Percentiles rank a stretch among this genome's conserved stretches.
phyloP scores from a whole-genome alignment of 2,329 filamentous ascomycete species.

The Apiospora pterosperma region DNA sequence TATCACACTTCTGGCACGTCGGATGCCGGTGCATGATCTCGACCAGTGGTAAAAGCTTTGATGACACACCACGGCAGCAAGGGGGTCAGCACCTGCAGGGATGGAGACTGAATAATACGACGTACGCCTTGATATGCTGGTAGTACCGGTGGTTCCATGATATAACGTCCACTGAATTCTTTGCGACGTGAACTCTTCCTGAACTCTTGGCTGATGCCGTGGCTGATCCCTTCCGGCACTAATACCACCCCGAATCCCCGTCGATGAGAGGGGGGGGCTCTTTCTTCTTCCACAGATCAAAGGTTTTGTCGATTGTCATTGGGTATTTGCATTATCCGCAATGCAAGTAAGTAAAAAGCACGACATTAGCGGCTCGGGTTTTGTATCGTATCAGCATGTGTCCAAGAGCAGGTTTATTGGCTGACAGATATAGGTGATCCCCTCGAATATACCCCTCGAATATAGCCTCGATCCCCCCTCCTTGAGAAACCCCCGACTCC shows the following conservation, averaged over 20 bases:
- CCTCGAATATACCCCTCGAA: fast-evolving
- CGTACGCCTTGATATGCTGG: no score
- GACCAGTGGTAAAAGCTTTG: no score
- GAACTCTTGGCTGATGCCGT: background rate
- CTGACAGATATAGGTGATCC: background rate
- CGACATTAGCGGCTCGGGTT: background rate
- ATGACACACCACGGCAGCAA: no score
- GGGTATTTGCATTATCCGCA: background rate
- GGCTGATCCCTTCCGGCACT: background rate
- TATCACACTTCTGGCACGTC: no score
- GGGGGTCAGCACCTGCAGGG: no score
- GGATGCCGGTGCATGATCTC: no score
- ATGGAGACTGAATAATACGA: no score
- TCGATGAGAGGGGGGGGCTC: background rate
- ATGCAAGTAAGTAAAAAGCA: background rate
- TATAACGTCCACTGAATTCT: no score
- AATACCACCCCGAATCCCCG: background rate
- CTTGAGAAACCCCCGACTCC: no score
- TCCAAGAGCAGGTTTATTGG: background rate
- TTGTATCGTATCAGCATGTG: no score
- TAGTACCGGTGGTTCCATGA: no score
- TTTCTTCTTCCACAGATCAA: background rate
- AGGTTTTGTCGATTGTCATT: background rate
- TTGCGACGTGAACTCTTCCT: background rate
- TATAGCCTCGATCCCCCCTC: background rate